These are phyloP conservation scores for Primulina eburnea DNA, from an alignment of 257 asterid genomes.

Conservation along the genomic window DNA sequence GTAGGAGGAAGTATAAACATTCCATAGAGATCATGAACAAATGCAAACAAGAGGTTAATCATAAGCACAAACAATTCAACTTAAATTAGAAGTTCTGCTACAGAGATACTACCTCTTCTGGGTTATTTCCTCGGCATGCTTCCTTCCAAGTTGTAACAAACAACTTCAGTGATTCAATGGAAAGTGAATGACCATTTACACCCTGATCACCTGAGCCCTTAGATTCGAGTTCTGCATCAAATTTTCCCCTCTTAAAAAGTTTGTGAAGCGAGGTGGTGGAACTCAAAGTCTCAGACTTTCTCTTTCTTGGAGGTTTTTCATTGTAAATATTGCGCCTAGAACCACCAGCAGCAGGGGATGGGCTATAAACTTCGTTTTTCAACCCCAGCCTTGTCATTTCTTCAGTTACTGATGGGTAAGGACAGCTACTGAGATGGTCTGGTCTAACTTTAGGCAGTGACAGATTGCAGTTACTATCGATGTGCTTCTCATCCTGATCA, in stretches of 20 bases:
- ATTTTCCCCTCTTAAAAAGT: slow-evolving; percentile 36
- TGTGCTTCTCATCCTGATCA: slow-evolving; percentile 30
- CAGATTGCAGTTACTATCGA: slow-evolving; percentile 25
- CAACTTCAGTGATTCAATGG: slow-evolving; percentile 49
- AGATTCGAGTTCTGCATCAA: slow-evolving; percentile 26
- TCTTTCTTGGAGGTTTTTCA: slow-evolving; percentile 47
- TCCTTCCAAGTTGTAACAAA: slow-evolving; percentile 81
- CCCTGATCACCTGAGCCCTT: slow-evolving; percentile 23
- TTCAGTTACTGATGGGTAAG: slow-evolving; percentile 93
- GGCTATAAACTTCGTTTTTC: slow-evolving; percentile 40
- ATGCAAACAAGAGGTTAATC: slow-evolving; percentile 7
- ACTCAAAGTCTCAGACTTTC: slow-evolving; percentile 37
- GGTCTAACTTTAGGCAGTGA: slow-evolving; percentile 36
- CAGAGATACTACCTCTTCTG: slow-evolving; percentile 58
- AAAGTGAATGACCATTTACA: slow-evolving; percentile 32
- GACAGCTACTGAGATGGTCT: slow-evolving; percentile 74
- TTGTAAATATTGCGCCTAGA: slow-evolving; percentile 29
- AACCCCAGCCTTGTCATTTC: slow-evolving; percentile 72
- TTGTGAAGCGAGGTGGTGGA: slow-evolving; percentile 41
- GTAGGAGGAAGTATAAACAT: neutral
- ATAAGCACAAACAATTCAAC: slow-evolving; percentile 8
- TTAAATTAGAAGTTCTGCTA: slow-evolving; percentile 10
- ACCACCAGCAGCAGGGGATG: slow-evolving; percentile 30
- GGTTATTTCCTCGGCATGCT: slow-evolving; percentile 50
- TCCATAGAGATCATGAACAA: slow-evolving; percentile 2